Conservation (phyloP, 805 yeast genomes). For the Lipomyces yamadae region DNA sequence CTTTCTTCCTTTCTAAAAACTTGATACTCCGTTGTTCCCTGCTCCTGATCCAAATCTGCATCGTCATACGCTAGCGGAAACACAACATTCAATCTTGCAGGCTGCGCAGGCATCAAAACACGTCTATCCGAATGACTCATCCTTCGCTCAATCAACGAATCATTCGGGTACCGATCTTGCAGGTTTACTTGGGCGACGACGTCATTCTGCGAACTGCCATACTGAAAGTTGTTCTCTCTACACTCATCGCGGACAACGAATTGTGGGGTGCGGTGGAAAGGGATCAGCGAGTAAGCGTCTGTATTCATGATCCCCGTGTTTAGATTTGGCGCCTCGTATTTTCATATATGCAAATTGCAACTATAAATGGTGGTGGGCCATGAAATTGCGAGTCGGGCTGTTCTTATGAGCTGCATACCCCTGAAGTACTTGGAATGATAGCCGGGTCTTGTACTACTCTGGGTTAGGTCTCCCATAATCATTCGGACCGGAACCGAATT, state of each 20-base stretch:
- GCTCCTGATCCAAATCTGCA: neutral
- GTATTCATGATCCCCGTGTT: neutral
- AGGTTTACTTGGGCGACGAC: neutral
- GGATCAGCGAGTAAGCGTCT: neutral
- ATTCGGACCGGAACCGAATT: too few species aligned
- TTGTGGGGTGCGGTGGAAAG: neutral
- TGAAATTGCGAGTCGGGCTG: neutral
- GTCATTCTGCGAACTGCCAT: neutral
- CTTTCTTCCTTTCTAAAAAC: neutral
- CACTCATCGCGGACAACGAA: neutral
- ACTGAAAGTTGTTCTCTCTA: neutral
- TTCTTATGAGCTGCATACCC: neutral
- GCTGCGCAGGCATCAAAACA: neutral
- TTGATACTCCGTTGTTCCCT: neutral
- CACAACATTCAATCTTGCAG: conserved; percentile 4
- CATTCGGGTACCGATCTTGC: conserved; percentile 2
- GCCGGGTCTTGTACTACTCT: neutral
- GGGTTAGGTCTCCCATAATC: neutral
- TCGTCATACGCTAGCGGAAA: neutral
- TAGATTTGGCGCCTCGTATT: neutral
- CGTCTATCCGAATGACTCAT: neutral
- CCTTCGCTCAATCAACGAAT: neutral
- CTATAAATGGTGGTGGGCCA: neutral
- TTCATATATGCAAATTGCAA: neutral
- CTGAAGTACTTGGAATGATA: neutral